Conservation (phyloP, 306 rosid genomes). For the Fragaria nilgerrensis region DNA sequence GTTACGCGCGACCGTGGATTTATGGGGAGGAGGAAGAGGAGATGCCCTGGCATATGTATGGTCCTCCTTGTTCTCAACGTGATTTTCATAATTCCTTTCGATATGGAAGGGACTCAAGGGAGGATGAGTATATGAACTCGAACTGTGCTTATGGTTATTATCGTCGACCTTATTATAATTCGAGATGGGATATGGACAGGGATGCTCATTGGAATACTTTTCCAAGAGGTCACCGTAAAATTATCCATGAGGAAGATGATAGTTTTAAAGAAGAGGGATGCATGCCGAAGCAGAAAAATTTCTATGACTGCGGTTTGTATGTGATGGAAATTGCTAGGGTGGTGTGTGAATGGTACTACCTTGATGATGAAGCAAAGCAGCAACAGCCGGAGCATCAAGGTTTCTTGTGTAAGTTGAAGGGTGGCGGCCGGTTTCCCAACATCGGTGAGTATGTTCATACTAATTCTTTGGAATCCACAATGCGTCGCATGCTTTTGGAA, state of each 20-base stretch:
- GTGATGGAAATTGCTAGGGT: neutral
- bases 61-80: too few species aligned
- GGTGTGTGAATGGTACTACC: slow-evolving; percentile 3
- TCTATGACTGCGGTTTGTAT: neutral
- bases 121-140: too few species aligned
- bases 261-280: neutral
- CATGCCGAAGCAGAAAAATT: slow-evolving; percentile 1
- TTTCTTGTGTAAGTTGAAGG: neutral
- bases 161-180: too few species aligned
- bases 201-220: neutral
- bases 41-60: too few species aligned
- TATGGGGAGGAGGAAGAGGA: neutral
- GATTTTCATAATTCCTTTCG: too few species aligned
- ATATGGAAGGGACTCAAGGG: too few species aligned
- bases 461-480: neutral
- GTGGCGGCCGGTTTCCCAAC: neutral
- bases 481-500: neutral
- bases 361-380: neutral
- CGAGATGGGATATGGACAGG: neutral
- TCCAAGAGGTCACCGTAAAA: neutral
- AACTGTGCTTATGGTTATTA: too few species aligned
- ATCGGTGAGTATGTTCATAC: neutral
- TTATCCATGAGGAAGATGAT: neutral
- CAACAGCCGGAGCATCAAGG: neutral
- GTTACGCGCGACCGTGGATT: too few species aligned